Percentiles rank a stretch among this genome's conserved stretches.
These are phyloP conservation scores for Fusarium coicis DNA, from an alignment of 2,329 filamentous ascomycete genomes.

Conservation along the genomic window DNA sequence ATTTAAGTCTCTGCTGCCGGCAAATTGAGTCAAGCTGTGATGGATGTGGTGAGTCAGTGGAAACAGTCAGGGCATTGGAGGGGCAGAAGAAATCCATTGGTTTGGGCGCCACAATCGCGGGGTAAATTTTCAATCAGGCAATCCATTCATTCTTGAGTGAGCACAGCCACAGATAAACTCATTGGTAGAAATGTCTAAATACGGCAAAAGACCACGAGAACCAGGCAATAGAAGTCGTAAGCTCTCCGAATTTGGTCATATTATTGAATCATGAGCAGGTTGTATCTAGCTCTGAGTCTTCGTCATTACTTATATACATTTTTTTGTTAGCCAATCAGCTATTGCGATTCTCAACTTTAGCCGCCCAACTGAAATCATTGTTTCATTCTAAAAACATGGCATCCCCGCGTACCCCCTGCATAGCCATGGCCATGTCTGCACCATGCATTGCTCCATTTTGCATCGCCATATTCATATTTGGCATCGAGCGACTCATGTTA, in stretches of 20 bases:
- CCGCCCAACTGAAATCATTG: background rate
- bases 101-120: conserved; percentile 45
- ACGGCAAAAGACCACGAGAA: conserved; percentile 7
- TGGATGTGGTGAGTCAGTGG: conserved; percentile 43
- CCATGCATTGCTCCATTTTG: conserved; percentile 54
- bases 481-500: conserved; percentile 57
- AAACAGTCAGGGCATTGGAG: conserved; percentile 46
- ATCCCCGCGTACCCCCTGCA: conserved; percentile 59
- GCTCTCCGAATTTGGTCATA: conserved; percentile 42
- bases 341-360: conserved; percentile 11
- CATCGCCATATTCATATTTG: conserved; percentile 58
- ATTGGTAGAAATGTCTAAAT: background rate
- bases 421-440: conserved; percentile 57
- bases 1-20: conserved; percentile 27
- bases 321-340: conserved; percentile 7
- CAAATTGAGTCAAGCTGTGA: conserved; percentile 37
- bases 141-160: conserved; percentile 2
- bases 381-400: conserved; percentile 64
- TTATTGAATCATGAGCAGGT: conserved; percentile 47
- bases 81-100: conserved; percentile 41
- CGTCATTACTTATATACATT: conserved; percentile 46
- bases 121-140: conserved; percentile 43
- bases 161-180: conserved; percentile 32
- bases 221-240: background rate
- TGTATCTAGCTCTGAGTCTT: conserved; percentile 40